Evolutionary conservation across 306 rosid genomes (phyloP).

Genomic region (Quercus mongolica): DNA sequence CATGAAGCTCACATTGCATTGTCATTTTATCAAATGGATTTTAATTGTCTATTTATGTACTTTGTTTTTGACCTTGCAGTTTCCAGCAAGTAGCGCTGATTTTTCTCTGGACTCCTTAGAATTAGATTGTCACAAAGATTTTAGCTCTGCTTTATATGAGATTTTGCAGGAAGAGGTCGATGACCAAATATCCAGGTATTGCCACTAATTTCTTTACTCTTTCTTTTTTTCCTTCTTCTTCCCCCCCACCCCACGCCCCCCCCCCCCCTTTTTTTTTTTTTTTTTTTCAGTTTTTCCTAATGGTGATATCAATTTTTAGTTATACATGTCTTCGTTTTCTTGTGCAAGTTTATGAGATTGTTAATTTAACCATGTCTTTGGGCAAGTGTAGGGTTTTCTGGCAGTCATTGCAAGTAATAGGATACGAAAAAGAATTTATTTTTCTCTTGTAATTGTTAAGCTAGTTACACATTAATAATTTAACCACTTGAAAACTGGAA

Average conservation of each 20-base stretch:
- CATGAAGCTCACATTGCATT: background rate
- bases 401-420: too few species aligned
- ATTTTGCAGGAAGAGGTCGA: constrained; percentile 65
- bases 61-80: constrained; percentile 40
- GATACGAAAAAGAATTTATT: too few species aligned
- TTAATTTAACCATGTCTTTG: background rate
- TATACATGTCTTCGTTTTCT: background rate
- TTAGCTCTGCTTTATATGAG: constrained; percentile 70
- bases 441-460: too few species aligned
- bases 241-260: too few species aligned
- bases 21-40: background rate
- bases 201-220: background rate
- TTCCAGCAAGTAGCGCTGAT: constrained; percentile 63
- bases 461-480: too few species aligned
- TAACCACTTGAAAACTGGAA: background rate
- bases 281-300: background rate
- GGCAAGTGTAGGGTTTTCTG: too few species aligned
- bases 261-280: accelerated
- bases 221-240: too few species aligned
- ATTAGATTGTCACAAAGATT: constrained; percentile 64
- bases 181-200: constrained; percentile 58
- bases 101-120: constrained; percentile 56
- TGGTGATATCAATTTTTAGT: background rate
- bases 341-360: background rate
- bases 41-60: background rate